Percentiles rank a stretch among this genome's conserved stretches.
Conservation (phyloP, 2,329 filamentous ascomycete species). For the Cladobotryum protrusum region DNA sequence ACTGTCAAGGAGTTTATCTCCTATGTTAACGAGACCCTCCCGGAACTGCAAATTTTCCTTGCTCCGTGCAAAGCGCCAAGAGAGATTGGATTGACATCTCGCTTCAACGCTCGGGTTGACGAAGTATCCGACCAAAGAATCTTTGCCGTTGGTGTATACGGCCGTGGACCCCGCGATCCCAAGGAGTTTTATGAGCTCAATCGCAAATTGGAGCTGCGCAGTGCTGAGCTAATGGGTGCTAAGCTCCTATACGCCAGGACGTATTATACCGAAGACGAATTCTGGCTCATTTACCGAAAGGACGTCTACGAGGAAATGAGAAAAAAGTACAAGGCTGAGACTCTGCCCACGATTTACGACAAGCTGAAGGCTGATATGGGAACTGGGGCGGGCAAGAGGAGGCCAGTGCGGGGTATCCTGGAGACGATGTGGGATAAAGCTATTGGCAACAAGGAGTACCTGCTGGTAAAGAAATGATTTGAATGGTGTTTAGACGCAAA, state of each 20-base stretch:
- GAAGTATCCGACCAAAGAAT: conserved; percentile 27
- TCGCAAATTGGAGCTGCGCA: conserved; percentile 40
- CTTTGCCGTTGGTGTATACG: conserved; percentile 43
- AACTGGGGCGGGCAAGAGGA: conserved; percentile 19
- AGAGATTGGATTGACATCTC: conserved; percentile 26
- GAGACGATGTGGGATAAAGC: conserved; percentile 26
- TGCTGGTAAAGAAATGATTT: conserved; percentile 19
- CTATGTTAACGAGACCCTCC: conserved; percentile 25
- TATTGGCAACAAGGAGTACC: conserved; percentile 23
- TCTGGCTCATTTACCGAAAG: conserved; percentile 47
- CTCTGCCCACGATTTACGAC: conserved; percentile 44
- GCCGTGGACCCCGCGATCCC: conserved; percentile 28
- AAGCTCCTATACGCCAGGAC: conserved; percentile 52
- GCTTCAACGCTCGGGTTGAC: conserved; percentile 26
- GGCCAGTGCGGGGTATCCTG: conserved; percentile 21
- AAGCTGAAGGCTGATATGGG: conserved; percentile 40
- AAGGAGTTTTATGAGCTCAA: conserved; percentile 41
- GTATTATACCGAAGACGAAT: conserved; percentile 47
- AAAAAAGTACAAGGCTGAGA: conserved; percentile 42
- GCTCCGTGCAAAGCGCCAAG: conserved; percentile 21
- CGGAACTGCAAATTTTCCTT: conserved; percentile 25
- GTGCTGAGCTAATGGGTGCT: conserved; percentile 44
- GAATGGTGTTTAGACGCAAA: not conserved
- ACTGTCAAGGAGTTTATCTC: conserved; percentile 22
- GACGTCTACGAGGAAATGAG: conserved; percentile 42